Conservation (phyloP, 2,329 filamentous ascomycete species). For the Hypoxylon rubiginosum region DNA sequence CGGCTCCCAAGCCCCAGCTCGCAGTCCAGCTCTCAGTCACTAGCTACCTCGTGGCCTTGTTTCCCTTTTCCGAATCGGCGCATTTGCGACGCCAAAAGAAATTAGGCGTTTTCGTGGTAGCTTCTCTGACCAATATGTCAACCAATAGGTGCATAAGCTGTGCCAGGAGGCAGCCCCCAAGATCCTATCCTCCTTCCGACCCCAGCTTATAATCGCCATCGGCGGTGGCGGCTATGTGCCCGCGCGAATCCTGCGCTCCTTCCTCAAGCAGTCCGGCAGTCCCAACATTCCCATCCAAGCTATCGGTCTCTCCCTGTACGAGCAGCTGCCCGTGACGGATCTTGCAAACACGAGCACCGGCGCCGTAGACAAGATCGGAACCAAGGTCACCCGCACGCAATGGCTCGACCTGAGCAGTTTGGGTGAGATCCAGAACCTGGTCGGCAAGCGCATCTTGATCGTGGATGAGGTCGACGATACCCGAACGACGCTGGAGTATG, state of each 20-base stretch:
- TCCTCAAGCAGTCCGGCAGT: slow-evolving; percentile 88
- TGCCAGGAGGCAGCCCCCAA: slow-evolving; percentile 86
- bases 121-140: slow-evolving; percentile 36
- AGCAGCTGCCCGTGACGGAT: slow-evolving; percentile 75
- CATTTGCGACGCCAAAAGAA: slow-evolving; percentile 9
- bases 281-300: slow-evolving; percentile 99
- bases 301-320: slow-evolving; percentile 97
- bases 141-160: slow-evolving; percentile 89
- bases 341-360: slow-evolving; percentile 63
- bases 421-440: slow-evolving; percentile 79
- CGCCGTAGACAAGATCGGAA: slow-evolving; percentile 82
- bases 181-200: slow-evolving; percentile 88
- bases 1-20: not conserved
- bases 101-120: not conserved
- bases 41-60: slow-evolving; percentile 38
- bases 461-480: slow-evolving; percentile 91
- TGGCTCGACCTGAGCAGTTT: slow-evolving; percentile 88
- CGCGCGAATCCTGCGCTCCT: slow-evolving; percentile 95
- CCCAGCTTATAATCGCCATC: slow-evolving; percentile 98
- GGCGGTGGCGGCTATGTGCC: slow-evolving; percentile 98
- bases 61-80: slow-evolving; percentile 14
- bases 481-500: slow-evolving; percentile 83
- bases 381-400: slow-evolving; percentile 96
- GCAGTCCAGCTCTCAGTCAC: not conserved
- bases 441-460: slow-evolving; percentile 85